Evolutionary conservation across 2,329 filamentous ascomycete species (phyloP).

Genomic region (Penicillium sp.): DNA sequence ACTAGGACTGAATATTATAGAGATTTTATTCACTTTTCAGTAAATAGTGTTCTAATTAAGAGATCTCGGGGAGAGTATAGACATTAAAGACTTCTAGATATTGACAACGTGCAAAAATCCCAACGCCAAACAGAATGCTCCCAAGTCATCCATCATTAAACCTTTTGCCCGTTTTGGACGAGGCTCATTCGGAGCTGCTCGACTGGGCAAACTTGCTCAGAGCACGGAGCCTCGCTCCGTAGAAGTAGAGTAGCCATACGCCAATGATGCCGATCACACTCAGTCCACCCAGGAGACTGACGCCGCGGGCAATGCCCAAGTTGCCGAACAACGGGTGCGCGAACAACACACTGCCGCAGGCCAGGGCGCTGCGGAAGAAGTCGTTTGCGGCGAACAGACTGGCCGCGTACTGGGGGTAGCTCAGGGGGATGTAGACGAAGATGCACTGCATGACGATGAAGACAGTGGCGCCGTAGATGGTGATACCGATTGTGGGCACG

Average conservation of each 20-base stretch:
- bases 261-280: conserved; percentile 37
- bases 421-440: conserved; percentile 40
- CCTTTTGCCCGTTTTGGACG: no score
- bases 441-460: conserved; percentile 46
- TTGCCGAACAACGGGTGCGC: conserved; percentile 35
- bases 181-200: no score
- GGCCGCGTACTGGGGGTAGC: conserved; percentile 36
- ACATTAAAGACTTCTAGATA: no score
- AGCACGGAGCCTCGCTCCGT: conserved; percentile 31
- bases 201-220: conserved; percentile 36
- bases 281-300: conserved; percentile 38
- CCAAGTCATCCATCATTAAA: no score
- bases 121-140: no score
- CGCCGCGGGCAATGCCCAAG: conserved; percentile 33
- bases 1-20: no score
- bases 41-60: no score
- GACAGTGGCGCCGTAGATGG: conserved; percentile 37
- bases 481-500: conserved; percentile 40
- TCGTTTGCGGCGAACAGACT: conserved; percentile 40
- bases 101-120: no score
- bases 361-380: conserved; percentile 28
- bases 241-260: conserved; percentile 34
- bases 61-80: no score
- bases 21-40: no score
- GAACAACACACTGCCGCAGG: conserved; percentile 31